These are phyloP conservation scores for Fonsecaea erecta DNA, from an alignment of 2,329 filamentous ascomycete species.

Conservation along the genomic window DNA sequence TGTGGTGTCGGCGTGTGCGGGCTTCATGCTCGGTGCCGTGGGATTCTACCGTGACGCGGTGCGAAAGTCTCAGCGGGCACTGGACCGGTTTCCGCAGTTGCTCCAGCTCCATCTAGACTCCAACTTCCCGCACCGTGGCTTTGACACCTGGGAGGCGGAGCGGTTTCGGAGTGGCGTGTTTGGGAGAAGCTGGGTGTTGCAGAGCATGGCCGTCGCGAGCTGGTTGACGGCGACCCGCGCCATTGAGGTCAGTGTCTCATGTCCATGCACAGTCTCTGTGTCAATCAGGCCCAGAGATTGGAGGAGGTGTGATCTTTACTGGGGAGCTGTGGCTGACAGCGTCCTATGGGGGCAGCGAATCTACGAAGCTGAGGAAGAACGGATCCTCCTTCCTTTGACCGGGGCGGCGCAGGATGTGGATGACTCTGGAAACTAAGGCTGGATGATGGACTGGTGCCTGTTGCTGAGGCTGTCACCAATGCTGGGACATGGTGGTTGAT, in stretches of 20 bases:
- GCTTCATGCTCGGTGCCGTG: slow-evolving; percentile 31
- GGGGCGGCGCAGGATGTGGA: not conserved
- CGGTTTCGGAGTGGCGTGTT: slow-evolving; percentile 27
- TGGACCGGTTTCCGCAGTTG: slow-evolving; percentile 33
- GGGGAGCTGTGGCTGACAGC: not conserved
- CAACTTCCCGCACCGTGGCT: slow-evolving; percentile 35
- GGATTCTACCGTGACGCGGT: slow-evolving; percentile 36
- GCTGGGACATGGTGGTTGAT: not conserved
- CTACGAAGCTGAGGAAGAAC: slow-evolving; percentile 31
- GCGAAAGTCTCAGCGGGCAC: slow-evolving; percentile 28
- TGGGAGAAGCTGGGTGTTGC: slow-evolving; percentile 28
- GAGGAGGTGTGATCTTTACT: not conserved
- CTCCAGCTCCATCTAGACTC: slow-evolving; percentile 35
- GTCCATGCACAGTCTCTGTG: not conserved
- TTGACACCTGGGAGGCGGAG: slow-evolving; percentile 25
- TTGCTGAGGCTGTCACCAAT: not conserved
- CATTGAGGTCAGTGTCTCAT: slow-evolving; percentile 30
- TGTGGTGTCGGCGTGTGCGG: slow-evolving; percentile 27
- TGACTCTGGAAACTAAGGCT: not conserved
- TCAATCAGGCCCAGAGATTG: not conserved
- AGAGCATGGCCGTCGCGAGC: slow-evolving; percentile 35
- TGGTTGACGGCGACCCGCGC: slow-evolving; percentile 34
- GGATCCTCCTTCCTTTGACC: slow-evolving; percentile 24
- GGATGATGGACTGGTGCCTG: not conserved
- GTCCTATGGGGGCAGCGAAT: slow-evolving; percentile 18